phyloP scores from a whole-genome alignment of 2,329 filamentous ascomycete species.

The Domatiomyces globalis region DNA sequence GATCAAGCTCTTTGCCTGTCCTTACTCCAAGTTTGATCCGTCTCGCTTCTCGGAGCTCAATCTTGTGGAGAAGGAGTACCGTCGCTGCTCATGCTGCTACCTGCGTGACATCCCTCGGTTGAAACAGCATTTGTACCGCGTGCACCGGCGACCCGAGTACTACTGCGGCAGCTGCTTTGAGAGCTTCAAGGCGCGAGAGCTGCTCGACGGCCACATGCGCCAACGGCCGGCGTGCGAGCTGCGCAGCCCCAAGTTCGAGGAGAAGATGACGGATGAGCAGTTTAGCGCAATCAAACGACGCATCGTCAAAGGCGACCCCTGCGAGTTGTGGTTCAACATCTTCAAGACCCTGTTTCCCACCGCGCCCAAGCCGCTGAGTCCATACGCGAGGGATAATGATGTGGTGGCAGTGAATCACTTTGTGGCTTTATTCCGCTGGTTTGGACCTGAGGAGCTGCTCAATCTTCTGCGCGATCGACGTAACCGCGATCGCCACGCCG shows the following conservation, averaged over 20 bases:
- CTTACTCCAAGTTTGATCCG: constrained; percentile 18
- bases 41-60: constrained; percentile 7
- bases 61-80: constrained; percentile 3
- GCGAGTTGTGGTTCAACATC: constrained; percentile 7
- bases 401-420: constrained; percentile 2
- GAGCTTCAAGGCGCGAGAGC: constrained; percentile 1
- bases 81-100: constrained; percentile 3
- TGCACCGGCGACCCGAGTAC: constrained; percentile 4
- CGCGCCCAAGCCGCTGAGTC: constrained; percentile 4
- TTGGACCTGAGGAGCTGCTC: too few relatives aligned
- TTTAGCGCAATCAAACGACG: constrained; percentile 4
- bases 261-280: constrained; percentile 11
- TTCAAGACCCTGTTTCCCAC: constrained; percentile 8
- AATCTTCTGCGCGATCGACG: too few relatives aligned
- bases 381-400: constrained; percentile 5
- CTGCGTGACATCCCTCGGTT: constrained; percentile 5
- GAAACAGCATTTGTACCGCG: constrained; percentile 11
- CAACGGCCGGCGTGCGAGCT: too few relatives aligned
- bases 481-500: too few relatives aligned
- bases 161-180: constrained; percentile 3
- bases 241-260: background rate
- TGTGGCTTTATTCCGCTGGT: constrained; percentile 1
- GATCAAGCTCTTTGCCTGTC: constrained; percentile 20
- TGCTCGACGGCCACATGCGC: background rate
- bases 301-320: background rate